Base-by-base conservation (phyloP, 116 monocot species). In the Posidonia oceanica region DNA sequence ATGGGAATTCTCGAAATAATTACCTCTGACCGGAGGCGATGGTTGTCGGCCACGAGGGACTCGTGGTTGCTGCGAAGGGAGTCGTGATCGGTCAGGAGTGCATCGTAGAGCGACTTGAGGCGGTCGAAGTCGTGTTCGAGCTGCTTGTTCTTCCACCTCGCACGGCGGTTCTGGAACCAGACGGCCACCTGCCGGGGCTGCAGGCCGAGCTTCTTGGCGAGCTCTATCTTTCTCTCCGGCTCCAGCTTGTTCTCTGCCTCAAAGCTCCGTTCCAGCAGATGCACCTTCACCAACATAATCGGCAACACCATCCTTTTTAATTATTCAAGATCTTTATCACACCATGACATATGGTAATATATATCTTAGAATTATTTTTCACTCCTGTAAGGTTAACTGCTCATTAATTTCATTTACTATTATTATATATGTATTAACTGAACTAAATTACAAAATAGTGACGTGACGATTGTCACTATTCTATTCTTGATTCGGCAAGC, bases 71-170 rank as follows among this genome's bases (percentile, higher is more conserved):
- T 69, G 66, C 84, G 66, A 37, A 84, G 75, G 56, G 79, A 61
- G 62, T 87, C 81, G 72, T 78, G 87, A 75, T 88, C 74, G 55
- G 80, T 73, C 40, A 72, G 68, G 39, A 92, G 88, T 16, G 86
- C 53, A 51, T 92, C 80, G 75, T 83, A 88, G 48, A 78, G 71
- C 14, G 83, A 55, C 65, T 85, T 88, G 39, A 92, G 81, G n/a
- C 77, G 76, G 68, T 88, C 85, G 64, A 79, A 88, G 63, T 88
- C 88, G n/a, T 73, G 81, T 69, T 92, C 85, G 18, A 92, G 83
- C 66, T 88, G 85, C 81, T 92, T 92, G 52, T 80, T 92, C 83
- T 92, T 92, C 88, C 88, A 92, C 38, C 91, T 60, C 23, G 88
- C 91, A 18, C 91, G 81, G 4, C 91, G 85, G 75, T 77, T 77